These are phyloP conservation scores for Chaetomidium leptoderma DNA, from an alignment of 495 filamentous ascomycete genomes.

Conservation along the genomic window DNA sequence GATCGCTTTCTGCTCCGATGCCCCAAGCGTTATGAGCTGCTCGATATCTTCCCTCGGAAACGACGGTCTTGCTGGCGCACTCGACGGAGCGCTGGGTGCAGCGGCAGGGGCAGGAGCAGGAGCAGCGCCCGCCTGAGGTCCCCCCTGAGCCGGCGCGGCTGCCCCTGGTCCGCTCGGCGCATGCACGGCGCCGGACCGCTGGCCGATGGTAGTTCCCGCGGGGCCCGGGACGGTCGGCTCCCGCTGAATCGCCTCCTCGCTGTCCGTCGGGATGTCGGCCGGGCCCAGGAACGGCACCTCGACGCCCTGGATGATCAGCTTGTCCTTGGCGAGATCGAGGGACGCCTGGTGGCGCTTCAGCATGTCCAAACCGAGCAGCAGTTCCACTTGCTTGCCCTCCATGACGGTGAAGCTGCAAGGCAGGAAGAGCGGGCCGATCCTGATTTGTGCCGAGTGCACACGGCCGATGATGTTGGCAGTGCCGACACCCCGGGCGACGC, in stretches of 20 bases:
- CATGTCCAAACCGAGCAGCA: slow-evolving; percentile 94
- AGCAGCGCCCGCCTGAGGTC: slow-evolving; percentile 21
- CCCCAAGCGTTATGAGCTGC: slow-evolving; percentile 73
- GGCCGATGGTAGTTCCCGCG: slow-evolving; percentile 79
- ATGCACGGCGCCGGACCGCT: slow-evolving; percentile 75
- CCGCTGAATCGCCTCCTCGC: slow-evolving; percentile 64
- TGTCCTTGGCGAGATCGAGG: slow-evolving; percentile 77
- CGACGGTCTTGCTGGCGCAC: slow-evolving; percentile 23
- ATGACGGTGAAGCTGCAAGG: slow-evolving; percentile 98
- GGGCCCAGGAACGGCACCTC: slow-evolving; percentile 88
- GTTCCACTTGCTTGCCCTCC: slow-evolving; percentile 97
- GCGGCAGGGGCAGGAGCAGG: slow-evolving; percentile 27
- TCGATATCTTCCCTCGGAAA: slow-evolving; percentile 62
- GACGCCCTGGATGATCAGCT: slow-evolving; percentile 78
- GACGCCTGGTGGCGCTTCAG: slow-evolving; percentile 87
- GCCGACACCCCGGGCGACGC: slow-evolving; percentile 87
- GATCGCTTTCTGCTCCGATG: slow-evolving; percentile 70
- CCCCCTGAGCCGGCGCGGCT: slow-evolving; percentile 5
- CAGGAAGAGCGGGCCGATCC: slow-evolving; percentile 82
- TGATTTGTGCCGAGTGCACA: slow-evolving; percentile 89
- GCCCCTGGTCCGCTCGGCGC: slow-evolving; percentile 55
- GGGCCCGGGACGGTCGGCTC: slow-evolving; percentile 86
- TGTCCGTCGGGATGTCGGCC: slow-evolving; percentile 81
- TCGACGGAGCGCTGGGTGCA: slow-evolving; percentile 3
- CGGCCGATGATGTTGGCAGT: slow-evolving; percentile 91